Percentiles rank a stretch among this genome's conserved stretches.
Conservation (phyloP, 106 monocot species). For the Platanthera guangdongensis region DNA sequence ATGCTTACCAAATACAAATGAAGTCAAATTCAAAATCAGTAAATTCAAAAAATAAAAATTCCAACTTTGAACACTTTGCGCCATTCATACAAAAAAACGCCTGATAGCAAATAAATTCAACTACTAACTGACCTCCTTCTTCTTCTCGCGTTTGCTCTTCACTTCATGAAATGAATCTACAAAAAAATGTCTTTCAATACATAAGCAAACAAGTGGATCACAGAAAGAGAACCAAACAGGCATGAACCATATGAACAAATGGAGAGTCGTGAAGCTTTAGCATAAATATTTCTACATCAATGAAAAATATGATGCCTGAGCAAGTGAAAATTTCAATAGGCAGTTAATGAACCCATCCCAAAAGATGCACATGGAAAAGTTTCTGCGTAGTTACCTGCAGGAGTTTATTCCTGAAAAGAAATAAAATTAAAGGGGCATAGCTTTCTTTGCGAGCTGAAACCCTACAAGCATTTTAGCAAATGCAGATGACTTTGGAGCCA, state of each 20-base stretch:
- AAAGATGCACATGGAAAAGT: background rate
- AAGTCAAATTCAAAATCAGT: background rate
- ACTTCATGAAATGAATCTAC: constrained; percentile 95
- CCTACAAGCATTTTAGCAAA: background rate
- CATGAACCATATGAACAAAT: background rate
- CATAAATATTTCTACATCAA: background rate
- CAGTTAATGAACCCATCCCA: background rate
- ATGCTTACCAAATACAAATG: background rate
- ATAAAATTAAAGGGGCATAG: background rate
- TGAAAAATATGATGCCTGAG: background rate
- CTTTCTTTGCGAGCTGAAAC: background rate
- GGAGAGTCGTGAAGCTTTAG: background rate
- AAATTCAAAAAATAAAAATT: constrained; percentile 2
- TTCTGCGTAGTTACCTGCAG: background rate
- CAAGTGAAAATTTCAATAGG: background rate
- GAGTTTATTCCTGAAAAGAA: background rate
- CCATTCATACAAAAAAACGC: background rate
- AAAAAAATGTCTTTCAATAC: constrained; percentile 5
- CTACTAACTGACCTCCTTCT: constrained; percentile 71
- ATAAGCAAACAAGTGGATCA: background rate
- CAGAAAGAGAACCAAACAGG: background rate
- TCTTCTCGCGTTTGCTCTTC: constrained; percentile 96
- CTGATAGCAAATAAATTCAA: background rate
- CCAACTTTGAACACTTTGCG: background rate
- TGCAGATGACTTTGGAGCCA: background rate